phyloP scores from a whole-genome alignment of 371 early-diverging fungal genomes.

The Fennellomyces sp. region DNA sequence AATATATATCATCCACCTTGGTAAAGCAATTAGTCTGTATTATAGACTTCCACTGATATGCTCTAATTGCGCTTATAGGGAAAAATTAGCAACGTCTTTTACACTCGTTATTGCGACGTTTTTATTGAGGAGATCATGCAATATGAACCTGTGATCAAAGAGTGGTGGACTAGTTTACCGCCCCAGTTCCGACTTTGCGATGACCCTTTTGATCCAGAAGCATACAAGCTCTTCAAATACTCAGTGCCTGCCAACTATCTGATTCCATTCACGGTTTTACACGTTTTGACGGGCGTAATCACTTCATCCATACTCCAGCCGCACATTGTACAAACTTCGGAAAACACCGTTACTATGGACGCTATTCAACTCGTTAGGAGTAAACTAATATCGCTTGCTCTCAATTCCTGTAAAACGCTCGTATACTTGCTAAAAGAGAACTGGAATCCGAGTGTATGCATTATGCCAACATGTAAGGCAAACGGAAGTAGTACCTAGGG shows the following conservation, averaged over 20 bases:
- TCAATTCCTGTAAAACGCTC: neutral
- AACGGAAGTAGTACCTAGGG: neutral
- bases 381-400: neutral
- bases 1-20: neutral
- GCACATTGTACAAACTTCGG: neutral
- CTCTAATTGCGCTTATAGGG: too few relatives aligned
- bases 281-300: neutral
- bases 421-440: neutral
- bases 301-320: neutral
- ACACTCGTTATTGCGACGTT: neutral
- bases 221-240: neutral
- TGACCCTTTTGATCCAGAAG: neutral
- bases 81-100: neutral
- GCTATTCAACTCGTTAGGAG: neutral
- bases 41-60: neutral
- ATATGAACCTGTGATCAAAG: neutral
- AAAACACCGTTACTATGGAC: neutral
- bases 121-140: neutral
- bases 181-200: neutral
- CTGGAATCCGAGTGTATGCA: neutral
- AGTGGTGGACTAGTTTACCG: neutral
- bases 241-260: neutral
- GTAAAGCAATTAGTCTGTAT: neutral
- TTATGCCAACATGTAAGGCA: neutral
- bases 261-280: neutral